Base-by-base conservation (phyloP, 2,329 filamentous ascomycete species). In the Geosmithia morbida region DNA sequence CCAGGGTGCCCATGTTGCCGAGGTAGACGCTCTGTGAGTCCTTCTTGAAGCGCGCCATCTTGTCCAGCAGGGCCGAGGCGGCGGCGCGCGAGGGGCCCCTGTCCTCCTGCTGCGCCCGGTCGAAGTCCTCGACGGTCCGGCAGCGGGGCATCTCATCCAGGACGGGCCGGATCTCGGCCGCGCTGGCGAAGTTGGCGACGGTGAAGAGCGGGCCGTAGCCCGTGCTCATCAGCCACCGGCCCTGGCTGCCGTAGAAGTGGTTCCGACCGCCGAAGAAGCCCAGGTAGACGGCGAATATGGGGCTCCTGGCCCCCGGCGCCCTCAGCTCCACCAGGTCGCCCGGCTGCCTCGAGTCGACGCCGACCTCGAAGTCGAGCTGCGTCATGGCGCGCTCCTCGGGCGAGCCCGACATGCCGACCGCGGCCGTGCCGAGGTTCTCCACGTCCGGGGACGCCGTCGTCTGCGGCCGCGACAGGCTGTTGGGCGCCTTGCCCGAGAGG, bases 221-320 rank as follows among this genome's bases (percentile, higher is more conserved):
- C 39, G 66, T 48, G 46, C 64, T 66, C 8, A 66, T 66, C 16
- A 70, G 55, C 56, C 75, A 70, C 62, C 68, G 70, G 51, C 75
- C 75, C 16, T 66, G 70, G 52, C 58, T 66, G 29, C 71, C 69
- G 56, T 77, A 78, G 56, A 72, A 77, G 56, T 78, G 73, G 52
- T 75, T 64, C 41, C 69, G 62, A 17, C 67, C 67, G 40, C 71
- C 66, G 51, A 73, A 66, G 47, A 61, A 67, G 14, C 74, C 74
- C 7, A 80, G 61, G 52, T 71, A 76, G 43, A 80, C 57, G 13
- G 67, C 75, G 43, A 79, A 61, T 16, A 75, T 51, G 4, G 70
- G 68, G 18, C 69, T 60, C 22, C 71, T 62, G 11, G 66, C 67
- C n/a, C 61, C 58, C 8, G 59, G 53, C 29, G 59, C 58, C 41